Base-by-base conservation (phyloP, 2,329 filamentous ascomycete species). In the Gyromitra esculenta region DNA sequence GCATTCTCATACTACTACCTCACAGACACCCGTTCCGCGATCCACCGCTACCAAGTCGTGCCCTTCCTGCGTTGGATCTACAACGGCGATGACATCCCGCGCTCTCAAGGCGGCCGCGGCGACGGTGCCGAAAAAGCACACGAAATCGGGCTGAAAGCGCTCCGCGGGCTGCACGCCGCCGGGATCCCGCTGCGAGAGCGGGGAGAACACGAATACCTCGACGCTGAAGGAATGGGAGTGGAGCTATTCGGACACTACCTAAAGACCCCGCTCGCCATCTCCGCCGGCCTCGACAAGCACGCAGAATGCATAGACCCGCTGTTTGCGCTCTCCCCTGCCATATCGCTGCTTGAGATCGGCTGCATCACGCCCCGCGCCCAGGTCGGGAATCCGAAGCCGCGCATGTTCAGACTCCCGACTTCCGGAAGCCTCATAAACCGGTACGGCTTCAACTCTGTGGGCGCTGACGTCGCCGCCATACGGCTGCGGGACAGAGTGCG, bases 231-330 rank as follows among this genome's bases (percentile, higher is more conserved):
- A 8, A 84, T 86, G 78, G 66, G 65, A 13, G 65, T 77, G 37
- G 75, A 77, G 82, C 90, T 98, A 21, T 97, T 97, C 82, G 93
- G 92, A 45, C 88, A 91, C 77, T 87, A 85, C 2, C 85, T 99
- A 60, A 86, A 88, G 81, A 98, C 97, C 84, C 96, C 96, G 0
- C 90, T 99, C 81, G 96, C 92, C 73, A 97, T 96, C 78, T 96
- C 93, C n/a, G 96, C 93, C 4, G 96, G 96, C 8, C 89, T 99
- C 56, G 96, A 98, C 86, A 98, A 99, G 86, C 89, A 97, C 82
- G 96, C 91, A 69, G 93, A 97, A 78, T 91, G 98, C 69, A 92
- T 94, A 0, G 92, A 95, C 81, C 88, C 91, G 13, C 87, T 99
- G 45, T 92, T 98, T 82, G 93, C 90, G 6, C 85, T 97, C 1